These are phyloP conservation scores for Malus asiatica DNA, from an alignment of 306 rosid species.

Conservation along the genomic window DNA sequence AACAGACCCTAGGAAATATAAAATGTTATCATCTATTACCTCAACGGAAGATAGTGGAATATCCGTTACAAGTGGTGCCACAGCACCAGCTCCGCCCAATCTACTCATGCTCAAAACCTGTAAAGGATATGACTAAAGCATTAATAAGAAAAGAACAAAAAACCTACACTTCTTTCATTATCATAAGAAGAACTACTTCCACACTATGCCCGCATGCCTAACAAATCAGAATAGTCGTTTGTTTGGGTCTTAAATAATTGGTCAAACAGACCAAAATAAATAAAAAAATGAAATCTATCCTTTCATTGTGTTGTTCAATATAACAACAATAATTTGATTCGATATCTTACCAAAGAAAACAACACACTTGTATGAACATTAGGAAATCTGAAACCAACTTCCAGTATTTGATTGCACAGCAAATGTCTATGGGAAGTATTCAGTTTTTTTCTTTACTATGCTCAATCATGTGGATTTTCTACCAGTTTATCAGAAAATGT, in stretches of 20 bases:
- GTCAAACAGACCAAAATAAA: neutral
- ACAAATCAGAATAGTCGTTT: neutral
- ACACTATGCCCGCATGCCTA: neutral
- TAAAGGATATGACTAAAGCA: conserved; percentile 20
- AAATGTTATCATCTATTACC: conserved; percentile 36
- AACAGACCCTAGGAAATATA: neutral
- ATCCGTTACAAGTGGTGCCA: conserved; percentile 90
- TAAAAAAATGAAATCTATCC: neutral
- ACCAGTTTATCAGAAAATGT: neutral
- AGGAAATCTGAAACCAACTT: conserved; percentile 12
- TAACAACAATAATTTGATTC: neutral
- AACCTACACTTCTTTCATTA: neutral
- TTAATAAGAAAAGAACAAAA: neutral
- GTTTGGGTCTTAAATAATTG: neutral
- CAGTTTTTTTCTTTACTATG: neutral
- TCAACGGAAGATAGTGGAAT: conserved; percentile 85
- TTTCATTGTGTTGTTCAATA: neutral
- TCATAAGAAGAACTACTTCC: conserved; percentile 7
- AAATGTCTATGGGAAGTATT: neutral
- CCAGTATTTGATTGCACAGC: neutral
- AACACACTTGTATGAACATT: conserved; percentile 1
- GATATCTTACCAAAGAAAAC: neutral
- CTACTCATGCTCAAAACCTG: conserved; percentile 99
- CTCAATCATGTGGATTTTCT: neutral
- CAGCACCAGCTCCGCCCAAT: conserved; percentile 98